Evolutionary conservation across 352 stramenopile genomes (phyloP).

Genomic region (Peronospora belbahrii): DNA sequence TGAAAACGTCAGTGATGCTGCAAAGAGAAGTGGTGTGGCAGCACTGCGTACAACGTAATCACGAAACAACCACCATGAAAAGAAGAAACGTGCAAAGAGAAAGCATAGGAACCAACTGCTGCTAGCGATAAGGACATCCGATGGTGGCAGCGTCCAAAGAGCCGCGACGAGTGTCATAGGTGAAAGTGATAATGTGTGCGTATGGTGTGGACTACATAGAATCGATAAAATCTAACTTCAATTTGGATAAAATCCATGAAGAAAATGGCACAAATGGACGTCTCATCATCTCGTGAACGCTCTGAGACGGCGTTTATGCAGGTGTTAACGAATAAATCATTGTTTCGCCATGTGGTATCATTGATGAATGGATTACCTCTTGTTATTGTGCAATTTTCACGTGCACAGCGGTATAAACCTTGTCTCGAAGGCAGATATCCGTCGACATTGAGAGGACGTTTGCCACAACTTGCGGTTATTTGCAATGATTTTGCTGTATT

Average conservation of each 20-base stretch:
- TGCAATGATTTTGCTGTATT: constrained; percentile 16
- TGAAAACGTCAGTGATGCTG: constrained; percentile 63
- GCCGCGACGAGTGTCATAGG: constrained; percentile 5
- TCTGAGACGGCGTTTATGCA: constrained; percentile 3
- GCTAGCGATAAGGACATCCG: constrained; percentile 24
- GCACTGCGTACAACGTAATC: constrained; percentile 69
- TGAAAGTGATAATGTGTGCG: not conserved
- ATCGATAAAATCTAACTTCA: no score
- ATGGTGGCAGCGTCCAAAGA: constrained; percentile 20
- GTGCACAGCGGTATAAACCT: constrained; percentile 13
- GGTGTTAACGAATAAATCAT: constrained; percentile 17
- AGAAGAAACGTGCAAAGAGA: constrained; percentile 70
- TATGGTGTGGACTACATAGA: not conserved
- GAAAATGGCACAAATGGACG: not conserved
- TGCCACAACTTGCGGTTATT: constrained; percentile 29
- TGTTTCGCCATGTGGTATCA: constrained; percentile 16
- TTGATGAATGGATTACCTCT: constrained; percentile 30
- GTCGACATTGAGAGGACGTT: constrained; percentile 7
- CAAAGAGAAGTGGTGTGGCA: constrained; percentile 61
- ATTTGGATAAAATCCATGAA: no score
- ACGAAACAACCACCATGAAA: constrained; percentile 77
- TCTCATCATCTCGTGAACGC: not conserved
- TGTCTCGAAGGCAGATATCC: constrained; percentile 25
- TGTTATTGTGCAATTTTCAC: constrained; percentile 14
- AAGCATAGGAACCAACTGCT: constrained; percentile 52